Evolutionary conservation across 495 filamentous ascomycete species (phyloP), one percentile per base, ranked within the genome.

Genomic region (Podospora fimiseda): DNA sequence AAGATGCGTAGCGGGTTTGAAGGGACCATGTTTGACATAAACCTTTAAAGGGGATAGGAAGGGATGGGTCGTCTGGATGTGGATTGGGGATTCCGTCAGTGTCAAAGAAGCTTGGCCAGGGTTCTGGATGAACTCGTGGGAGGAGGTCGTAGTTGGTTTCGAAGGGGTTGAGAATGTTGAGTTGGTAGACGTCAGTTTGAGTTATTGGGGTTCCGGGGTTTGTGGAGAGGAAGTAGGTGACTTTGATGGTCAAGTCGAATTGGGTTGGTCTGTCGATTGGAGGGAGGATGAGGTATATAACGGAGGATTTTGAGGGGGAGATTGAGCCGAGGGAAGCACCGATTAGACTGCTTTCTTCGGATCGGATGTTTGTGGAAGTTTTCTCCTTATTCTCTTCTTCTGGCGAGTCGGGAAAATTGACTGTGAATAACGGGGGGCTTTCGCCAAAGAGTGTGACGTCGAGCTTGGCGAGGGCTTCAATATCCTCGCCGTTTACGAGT

Each of bases 21-120:
- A 96, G 74, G 45, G 74, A 80, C 90, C 90, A 96, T 58, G 74
- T 80, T 64, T 96, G 92, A 11, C 74, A 74, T 8, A 96, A 70
- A n/a, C 93, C 93, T 24, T 64, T 64, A 39, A 66, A 65, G 50
- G 49, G 20, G 13, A 51, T 50, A 3, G 47, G 46, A n/a, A 16
- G 24, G 33, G 9, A 2, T 15, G 57, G 55, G 48, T 55, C 49
- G 6, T 44, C 18, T 14, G 27, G 8, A 42, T 45, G 38, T 16
- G 16, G 27, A 21, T 9, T 36, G 8, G 11, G 56, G 36, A 70
- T 61, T 38, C 63, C 64, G 40, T 79, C 75, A 6, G 72, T 60
- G 4, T 79, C 73, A 63, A 97, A 96, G 62, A 89, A 85, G 58
- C 82, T 87, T 7, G 94, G 92, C 92, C 92, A 97, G 8, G 79